phyloP scores from a whole-genome alignment of 2,329 filamentous ascomycete species.

The Pseudocercospora macadamiae region DNA sequence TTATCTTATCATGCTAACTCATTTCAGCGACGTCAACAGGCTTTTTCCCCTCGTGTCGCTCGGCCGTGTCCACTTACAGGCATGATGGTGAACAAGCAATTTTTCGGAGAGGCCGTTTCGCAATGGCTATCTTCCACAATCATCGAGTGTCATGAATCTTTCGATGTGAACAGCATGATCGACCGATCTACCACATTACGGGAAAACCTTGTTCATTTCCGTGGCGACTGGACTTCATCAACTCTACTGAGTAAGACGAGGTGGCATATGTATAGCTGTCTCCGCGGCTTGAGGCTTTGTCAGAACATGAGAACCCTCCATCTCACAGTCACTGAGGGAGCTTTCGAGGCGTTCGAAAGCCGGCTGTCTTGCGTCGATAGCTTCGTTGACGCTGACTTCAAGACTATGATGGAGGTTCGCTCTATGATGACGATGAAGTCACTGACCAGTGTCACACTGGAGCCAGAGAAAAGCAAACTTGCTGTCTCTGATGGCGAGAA shows the following conservation, averaged over 20 bases:
- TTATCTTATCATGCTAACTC: background rate
- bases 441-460: background rate
- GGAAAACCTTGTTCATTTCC: background rate
- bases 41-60: background rate
- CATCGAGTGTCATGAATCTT: slow-evolving; percentile 42
- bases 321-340: background rate
- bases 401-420: background rate
- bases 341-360: background rate
- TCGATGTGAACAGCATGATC: slow-evolving; percentile 1
- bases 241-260: background rate
- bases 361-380: slow-evolving; percentile 1
- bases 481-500: slow-evolving; percentile 1
- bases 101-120: slow-evolving; percentile 12
- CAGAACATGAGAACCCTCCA: background rate
- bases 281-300: background rate
- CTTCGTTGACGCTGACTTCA: background rate
- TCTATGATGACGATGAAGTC: background rate
- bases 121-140: slow-evolving; percentile 37
- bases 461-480: background rate
- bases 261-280: background rate
- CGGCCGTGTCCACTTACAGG: slow-evolving; percentile 1
- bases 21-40: background rate
- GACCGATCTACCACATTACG: background rate
- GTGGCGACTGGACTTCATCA: background rate
- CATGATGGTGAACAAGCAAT: slow-evolving; percentile 13